Percentiles rank a stretch among this genome's conserved stretches.
Evolutionary conservation across 768 basidiomycete genomes (phyloP).

Genomic region (Mycena vitilis): DNA sequence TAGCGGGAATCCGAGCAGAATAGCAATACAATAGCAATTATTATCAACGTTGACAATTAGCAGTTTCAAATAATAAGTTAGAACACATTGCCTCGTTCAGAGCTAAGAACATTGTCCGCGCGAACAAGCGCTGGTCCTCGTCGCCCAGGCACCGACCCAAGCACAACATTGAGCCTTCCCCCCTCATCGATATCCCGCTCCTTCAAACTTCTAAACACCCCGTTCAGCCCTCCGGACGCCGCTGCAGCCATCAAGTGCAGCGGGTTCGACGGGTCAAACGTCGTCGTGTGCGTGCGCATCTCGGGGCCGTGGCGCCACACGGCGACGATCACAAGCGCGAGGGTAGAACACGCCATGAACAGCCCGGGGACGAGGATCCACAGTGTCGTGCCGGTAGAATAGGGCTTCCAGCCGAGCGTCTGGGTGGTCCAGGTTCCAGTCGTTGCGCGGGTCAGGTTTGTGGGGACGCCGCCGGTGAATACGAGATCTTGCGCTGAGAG

Average conservation of each 20-base stretch:
- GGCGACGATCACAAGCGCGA: constrained; percentile 8
- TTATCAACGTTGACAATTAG: no score
- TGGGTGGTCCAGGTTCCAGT: constrained; percentile 7
- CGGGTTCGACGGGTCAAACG: constrained; percentile 18
- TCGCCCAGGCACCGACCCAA: constrained; percentile 3
- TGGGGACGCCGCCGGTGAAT: constrained; percentile 1
- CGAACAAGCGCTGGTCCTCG: constrained; percentile 10
- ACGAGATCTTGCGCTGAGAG: not conserved
- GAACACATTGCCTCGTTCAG: no score
- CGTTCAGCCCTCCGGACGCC: constrained; percentile 4
- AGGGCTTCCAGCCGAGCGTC: constrained; percentile 14
- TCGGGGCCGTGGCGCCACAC: not conserved
- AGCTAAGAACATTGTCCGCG: not conserved
- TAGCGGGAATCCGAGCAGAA: no score
- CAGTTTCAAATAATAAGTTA: no score
- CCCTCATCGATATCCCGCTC: constrained; percentile 2
- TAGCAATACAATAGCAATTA: no score
- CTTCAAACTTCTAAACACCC: constrained; percentile 8
- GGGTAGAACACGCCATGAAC: constrained; percentile 1
- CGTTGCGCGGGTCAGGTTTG: constrained; percentile 1
- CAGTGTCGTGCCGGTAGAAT: not conserved
- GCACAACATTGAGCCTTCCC: not conserved
- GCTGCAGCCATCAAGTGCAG: constrained; percentile 13
- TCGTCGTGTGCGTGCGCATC: not conserved
- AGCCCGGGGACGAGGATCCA: constrained; percentile 12